Evolutionary conservation across 306 rosid species (phyloP).

Genomic region (Macrotyloma uniflorum): DNA sequence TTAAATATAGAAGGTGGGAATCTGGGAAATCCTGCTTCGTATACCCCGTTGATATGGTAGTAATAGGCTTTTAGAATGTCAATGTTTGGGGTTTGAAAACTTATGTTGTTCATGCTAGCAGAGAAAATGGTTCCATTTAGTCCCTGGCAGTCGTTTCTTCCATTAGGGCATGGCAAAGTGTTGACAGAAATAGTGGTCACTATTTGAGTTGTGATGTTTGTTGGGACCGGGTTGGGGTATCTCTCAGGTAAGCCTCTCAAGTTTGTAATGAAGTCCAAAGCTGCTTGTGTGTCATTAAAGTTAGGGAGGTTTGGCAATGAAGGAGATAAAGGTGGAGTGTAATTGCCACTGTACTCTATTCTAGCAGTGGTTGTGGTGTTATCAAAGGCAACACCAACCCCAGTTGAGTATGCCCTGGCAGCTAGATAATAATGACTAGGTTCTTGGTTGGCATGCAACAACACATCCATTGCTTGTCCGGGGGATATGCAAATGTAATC

Average conservation of each 20-base stretch:
- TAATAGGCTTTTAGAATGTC: conserved; percentile 61
- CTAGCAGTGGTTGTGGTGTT: conserved; percentile 51
- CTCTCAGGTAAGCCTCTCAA: conserved; percentile 44
- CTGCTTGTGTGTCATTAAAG: conserved; percentile 42
- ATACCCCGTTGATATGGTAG: conserved; percentile 46
- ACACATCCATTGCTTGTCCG: conserved; percentile 58
- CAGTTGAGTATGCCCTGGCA: conserved; percentile 44
- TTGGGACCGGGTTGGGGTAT: conserved; percentile 43
- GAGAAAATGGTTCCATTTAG: conserved; percentile 48
- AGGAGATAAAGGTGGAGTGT: conserved; percentile 24
- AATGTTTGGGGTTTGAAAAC: conserved; percentile 43
- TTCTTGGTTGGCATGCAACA: conserved; percentile 51
- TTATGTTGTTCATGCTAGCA: conserved; percentile 57
- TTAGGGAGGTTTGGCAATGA: conserved; percentile 39
- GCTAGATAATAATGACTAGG: conserved; percentile 52
- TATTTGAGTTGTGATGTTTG: conserved; percentile 34
- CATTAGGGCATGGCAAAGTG: conserved; percentile 44
- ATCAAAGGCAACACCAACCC: conserved; percentile 37
- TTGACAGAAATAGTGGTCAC: conserved; percentile 45
- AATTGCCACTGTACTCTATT: conserved; percentile 45
- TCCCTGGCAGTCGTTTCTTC: conserved; percentile 42
- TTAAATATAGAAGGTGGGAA: conserved; percentile 48
- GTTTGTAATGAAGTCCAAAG: conserved; percentile 29
- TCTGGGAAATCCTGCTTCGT: conserved; percentile 39
- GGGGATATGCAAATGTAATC: conserved; percentile 55